Percentiles rank a stretch among this genome's conserved stretches.
phyloP scores from a whole-genome alignment of 257 asterid genomes.

The Paraleonurus japonicus region DNA sequence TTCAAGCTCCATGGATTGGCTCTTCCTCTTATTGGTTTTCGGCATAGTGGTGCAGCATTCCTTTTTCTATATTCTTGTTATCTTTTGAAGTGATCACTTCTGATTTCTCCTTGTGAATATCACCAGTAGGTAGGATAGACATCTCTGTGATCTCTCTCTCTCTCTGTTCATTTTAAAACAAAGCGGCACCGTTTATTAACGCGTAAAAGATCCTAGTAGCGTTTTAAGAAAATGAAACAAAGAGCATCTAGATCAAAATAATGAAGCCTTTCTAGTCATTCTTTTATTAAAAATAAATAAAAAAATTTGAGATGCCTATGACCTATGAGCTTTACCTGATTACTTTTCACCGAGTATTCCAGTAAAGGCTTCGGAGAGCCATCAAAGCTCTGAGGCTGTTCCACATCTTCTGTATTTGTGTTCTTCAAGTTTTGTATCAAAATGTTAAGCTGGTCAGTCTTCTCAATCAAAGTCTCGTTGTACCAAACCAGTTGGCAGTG shows the following conservation, averaged over 20 bases:
- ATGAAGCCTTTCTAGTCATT: constrained; percentile 2
- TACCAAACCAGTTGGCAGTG: constrained; percentile 42
- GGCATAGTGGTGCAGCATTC: not conserved
- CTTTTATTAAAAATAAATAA: not conserved
- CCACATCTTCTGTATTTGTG: constrained; percentile 24
- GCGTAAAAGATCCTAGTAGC: not conserved
- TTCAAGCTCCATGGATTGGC: constrained; percentile 17
- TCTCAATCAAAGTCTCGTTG: constrained; percentile 41
- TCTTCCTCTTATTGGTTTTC: constrained; percentile 19
- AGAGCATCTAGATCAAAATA: not conserved
- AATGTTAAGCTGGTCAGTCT: constrained; percentile 33
- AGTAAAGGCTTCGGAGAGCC: constrained; percentile 36
- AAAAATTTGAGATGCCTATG: not conserved
- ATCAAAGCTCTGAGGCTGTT: constrained; percentile 36
- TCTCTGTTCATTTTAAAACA: constrained; percentile 27
- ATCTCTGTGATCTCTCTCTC: constrained; percentile 5
- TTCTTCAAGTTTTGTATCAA: constrained; percentile 32
- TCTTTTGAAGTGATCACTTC: constrained; percentile 3
- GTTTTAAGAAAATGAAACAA: not conserved
- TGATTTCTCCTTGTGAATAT: not conserved
- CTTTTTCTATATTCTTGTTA: constrained; percentile 17
- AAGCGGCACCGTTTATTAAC: constrained; percentile 1
- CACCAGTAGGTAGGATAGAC: constrained; percentile 13
- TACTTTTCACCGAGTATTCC: constrained; percentile 27
- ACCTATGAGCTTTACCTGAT: constrained; percentile 38